Percentiles rank a stretch among this genome's conserved stretches.
Conservation (phyloP, 352 stramenopile genomes). For the Peronosclerospora sorghi region DNA sequence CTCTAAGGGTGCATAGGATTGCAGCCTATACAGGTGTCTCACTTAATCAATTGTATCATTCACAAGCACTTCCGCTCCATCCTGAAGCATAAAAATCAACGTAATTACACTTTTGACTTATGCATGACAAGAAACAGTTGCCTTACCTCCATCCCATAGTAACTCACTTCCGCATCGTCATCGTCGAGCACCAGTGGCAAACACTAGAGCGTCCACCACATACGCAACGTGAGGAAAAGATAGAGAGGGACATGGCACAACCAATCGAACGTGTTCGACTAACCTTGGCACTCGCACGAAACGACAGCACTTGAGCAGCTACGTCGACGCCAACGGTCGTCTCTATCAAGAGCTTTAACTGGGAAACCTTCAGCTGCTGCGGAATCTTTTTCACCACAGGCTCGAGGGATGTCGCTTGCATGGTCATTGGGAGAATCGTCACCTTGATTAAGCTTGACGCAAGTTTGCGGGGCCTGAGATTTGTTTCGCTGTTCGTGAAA, state of each 20-base stretch:
- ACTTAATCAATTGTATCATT: constrained; percentile 29
- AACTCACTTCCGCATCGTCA: constrained; percentile 53
- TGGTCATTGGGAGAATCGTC: constrained; percentile 62
- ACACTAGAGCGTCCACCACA: constrained; percentile 24
- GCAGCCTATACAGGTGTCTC: no score
- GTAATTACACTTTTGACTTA: no score
- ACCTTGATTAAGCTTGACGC: constrained; percentile 46
- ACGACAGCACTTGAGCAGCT: constrained; percentile 44
- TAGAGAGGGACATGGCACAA: not conserved
- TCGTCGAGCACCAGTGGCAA: constrained; percentile 60
- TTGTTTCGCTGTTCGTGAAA: not conserved
- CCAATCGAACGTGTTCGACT: not conserved
- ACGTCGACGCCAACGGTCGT: constrained; percentile 61
- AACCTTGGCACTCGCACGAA: constrained; percentile 45
- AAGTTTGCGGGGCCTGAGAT: constrained; percentile 28
- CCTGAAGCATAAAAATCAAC: constrained; percentile 15
- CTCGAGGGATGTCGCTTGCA: constrained; percentile 48
- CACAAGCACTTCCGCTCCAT: constrained; percentile 56
- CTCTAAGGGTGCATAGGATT: no score
- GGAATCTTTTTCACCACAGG: constrained; percentile 56
- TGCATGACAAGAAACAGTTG: not conserved
- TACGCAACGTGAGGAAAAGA: not conserved
- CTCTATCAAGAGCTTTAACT: constrained; percentile 59
- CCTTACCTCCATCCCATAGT: constrained; percentile 62
- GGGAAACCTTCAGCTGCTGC: constrained; percentile 64